Evolutionary conservation across 2,329 filamentous ascomycete genomes (phyloP).

Genomic region (Cercospora janseana): DNA sequence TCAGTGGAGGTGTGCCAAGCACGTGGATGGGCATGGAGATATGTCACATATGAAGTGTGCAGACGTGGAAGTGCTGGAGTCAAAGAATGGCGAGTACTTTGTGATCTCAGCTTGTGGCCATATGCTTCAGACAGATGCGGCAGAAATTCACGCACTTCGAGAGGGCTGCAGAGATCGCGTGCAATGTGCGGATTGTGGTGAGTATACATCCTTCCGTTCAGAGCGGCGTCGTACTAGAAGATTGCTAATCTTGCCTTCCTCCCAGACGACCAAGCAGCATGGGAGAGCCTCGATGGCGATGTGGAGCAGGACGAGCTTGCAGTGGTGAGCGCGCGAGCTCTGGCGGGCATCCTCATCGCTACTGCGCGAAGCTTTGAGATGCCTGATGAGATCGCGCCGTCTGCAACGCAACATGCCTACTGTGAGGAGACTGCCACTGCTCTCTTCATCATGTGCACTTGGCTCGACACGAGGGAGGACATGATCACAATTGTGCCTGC

Average conservation of each 20-base stretch:
- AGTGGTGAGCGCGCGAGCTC: background rate
- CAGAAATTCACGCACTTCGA: background rate
- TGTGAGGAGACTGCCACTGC: constrained; percentile 13
- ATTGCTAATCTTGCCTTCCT: background rate
- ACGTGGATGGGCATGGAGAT: background rate
- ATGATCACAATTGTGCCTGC: background rate
- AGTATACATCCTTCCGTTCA: constrained; percentile 2
- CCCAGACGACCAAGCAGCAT: constrained; percentile 7
- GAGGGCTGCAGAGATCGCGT: constrained; percentile 1
- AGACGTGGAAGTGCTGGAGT: background rate
- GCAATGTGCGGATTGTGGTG: constrained; percentile 6
- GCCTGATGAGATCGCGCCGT: constrained; percentile 3
- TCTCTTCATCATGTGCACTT: background rate
- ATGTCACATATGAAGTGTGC: constrained; percentile 1
- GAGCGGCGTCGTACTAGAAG: constrained; percentile 1
- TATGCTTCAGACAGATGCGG: background rate
- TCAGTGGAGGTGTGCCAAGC: constrained; percentile 6
- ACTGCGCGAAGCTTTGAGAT: constrained; percentile 12
- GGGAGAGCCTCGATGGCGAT: constrained; percentile 9
- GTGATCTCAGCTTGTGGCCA: constrained; percentile 6
- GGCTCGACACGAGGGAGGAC: constrained; percentile 2
- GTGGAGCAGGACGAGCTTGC: background rate
- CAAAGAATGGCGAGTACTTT: background rate
- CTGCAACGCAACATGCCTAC: constrained; percentile 6
- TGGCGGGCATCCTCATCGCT: constrained; percentile 1